Percentiles rank a stretch among this genome's conserved stretches.
Evolutionary conservation across 2,329 filamentous ascomycete species (phyloP).

Genomic region (Nothophoma quercina): DNA sequence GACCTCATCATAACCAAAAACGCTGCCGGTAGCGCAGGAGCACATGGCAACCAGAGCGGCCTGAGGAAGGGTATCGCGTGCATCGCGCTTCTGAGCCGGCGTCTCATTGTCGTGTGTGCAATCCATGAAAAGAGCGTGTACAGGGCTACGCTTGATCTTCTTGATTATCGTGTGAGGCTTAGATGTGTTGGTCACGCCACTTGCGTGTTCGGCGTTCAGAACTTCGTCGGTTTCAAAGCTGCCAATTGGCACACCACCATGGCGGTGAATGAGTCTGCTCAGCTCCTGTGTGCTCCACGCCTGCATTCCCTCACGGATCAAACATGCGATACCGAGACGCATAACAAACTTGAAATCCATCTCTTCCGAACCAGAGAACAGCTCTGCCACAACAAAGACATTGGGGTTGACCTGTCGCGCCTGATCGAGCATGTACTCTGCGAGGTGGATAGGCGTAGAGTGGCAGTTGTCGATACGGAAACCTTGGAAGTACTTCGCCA

Average conservation of each 20-base stretch:
- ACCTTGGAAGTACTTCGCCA: slow-evolving; percentile 94
- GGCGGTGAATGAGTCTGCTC: slow-evolving; percentile 89
- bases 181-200: slow-evolving; percentile 23
- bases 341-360: slow-evolving; percentile 97
- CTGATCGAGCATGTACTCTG: slow-evolving; percentile 92
- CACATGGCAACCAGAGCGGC: slow-evolving; percentile 97
- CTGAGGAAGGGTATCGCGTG: slow-evolving; percentile 91
- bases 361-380: slow-evolving; percentile 94
- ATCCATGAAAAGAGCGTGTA: slow-evolving; percentile 97
- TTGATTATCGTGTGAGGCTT: slow-evolving; percentile 70
- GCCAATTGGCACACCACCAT: slow-evolving; percentile 92
- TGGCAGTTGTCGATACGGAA: slow-evolving; percentile 99
- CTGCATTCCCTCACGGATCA: slow-evolving; percentile 98
- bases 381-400: slow-evolving; percentile 89
- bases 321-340: slow-evolving; percentile 84
- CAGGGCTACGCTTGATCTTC: slow-evolving; percentile 83
- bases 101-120: slow-evolving; percentile 99
- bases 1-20: slow-evolving; percentile 97
- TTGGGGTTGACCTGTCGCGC: slow-evolving; percentile 88
- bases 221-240: slow-evolving; percentile 96
- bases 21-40: slow-evolving; percentile 89
- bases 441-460: slow-evolving; percentile 92
- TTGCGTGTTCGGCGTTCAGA: slow-evolving; percentile 64
- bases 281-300: slow-evolving; percentile 95
- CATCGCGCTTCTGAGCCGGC: slow-evolving; percentile 92